A percentile compares a stretch with the other conserved stretches of the same genome.
phyloP scores from a whole-genome alignment of 2,329 filamentous ascomycete genomes.

The Hymenoscyphus scutula region DNA sequence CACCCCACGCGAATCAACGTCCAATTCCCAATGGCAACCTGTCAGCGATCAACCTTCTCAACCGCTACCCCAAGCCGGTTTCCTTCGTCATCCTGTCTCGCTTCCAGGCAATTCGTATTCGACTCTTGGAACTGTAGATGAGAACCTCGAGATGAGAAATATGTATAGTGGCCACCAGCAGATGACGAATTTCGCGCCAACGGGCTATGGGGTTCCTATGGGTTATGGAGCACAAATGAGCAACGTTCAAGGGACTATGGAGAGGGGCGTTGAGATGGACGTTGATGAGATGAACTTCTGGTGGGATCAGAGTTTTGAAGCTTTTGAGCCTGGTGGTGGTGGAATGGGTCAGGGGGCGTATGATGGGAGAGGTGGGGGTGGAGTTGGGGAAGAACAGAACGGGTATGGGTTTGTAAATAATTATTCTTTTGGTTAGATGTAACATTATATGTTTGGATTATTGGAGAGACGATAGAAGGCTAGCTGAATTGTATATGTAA shows the following conservation, averaged over 20 bases:
- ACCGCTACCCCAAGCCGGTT: not conserved
- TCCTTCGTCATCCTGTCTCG: not conserved
- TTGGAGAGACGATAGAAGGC: not conserved
- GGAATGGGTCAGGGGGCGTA: not conserved
- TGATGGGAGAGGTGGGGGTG: not conserved
- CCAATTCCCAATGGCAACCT: not conserved
- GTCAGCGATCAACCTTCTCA: not conserved
- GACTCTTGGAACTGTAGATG: not conserved
- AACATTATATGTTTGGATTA: not conserved
- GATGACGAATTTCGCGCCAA: not conserved
- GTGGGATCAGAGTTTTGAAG: conserved; percentile 12
- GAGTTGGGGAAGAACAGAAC: not conserved
- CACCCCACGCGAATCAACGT: not conserved
- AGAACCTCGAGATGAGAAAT: not conserved
- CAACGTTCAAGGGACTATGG: not conserved
- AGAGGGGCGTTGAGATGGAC: not conserved
- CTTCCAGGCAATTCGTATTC: not conserved
- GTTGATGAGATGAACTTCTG: conserved; percentile 12
- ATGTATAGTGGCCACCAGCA: not conserved
- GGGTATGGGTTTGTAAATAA: not conserved
- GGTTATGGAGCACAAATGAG: not conserved
- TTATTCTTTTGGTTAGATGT: not conserved
- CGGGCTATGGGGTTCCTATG: not conserved
- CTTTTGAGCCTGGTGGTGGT: not conserved
- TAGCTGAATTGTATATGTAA: not conserved